These are phyloP conservation scores for Maudiozyma bulderi DNA, from an alignment of 805 yeast genomes.

Conservation along the genomic window DNA sequence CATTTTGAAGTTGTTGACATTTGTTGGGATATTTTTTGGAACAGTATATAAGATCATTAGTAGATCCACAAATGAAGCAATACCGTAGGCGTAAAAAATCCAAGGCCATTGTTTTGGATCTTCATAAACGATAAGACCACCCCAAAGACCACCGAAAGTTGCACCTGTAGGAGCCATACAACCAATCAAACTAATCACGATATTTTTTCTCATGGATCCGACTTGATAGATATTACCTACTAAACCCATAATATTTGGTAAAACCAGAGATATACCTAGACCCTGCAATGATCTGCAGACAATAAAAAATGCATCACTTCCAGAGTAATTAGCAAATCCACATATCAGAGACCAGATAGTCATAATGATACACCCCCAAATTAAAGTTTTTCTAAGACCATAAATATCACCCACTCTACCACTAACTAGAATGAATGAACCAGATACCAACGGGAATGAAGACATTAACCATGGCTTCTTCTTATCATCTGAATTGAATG, in stretches of 20 bases:
- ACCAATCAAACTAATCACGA: conserved; percentile 46
- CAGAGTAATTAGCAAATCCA: conserved; percentile 46
- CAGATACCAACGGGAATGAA: conserved; percentile 58
- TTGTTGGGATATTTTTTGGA: conserved; percentile 25
- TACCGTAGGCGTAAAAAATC: conserved; percentile 23
- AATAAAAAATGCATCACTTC: conserved; percentile 41
- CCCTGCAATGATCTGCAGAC: conserved; percentile 52
- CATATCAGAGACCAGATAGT: conserved; percentile 49
- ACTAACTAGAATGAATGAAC: conserved; percentile 58
- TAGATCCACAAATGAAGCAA: conserved; percentile 13
- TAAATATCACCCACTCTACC: conserved; percentile 67
- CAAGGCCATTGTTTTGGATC: conserved; percentile 21
- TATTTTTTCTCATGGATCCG: conserved; percentile 37
- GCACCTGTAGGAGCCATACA: conserved; percentile 55
- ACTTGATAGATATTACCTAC: conserved; percentile 37
- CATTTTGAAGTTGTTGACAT: conserved; percentile 24
- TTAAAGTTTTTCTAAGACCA: conserved; percentile 48
- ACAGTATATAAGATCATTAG: conserved; percentile 16
- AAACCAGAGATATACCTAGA: conserved; percentile 46
- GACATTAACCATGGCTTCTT: conserved; percentile 59
- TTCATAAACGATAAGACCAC: conserved; percentile 33
- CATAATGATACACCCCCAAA: conserved; percentile 47
- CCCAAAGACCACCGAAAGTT: conserved; percentile 41
- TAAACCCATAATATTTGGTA: conserved; percentile 54
- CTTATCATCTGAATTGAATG: conserved; percentile 26